Percentiles rank a stretch among this genome's conserved stretches.
Conservation (phyloP, 768 basidiomycete species). For the Rickenella mellea region DNA sequence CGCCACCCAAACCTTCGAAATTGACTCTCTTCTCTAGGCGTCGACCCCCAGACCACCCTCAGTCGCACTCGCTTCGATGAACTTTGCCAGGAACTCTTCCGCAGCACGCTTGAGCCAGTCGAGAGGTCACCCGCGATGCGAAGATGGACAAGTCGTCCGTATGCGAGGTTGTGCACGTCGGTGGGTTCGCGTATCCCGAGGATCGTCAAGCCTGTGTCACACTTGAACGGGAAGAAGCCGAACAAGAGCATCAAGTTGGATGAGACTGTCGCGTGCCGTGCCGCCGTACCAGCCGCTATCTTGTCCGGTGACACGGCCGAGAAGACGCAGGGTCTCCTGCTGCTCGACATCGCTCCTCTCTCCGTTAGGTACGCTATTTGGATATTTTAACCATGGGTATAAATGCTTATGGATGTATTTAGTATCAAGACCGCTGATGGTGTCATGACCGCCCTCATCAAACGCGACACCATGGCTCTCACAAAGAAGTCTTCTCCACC, state of each 20-base stretch:
- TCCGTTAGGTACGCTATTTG: too few relatives aligned
- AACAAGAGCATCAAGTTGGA: constrained; percentile 99
- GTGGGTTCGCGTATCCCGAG: constrained; percentile 96
- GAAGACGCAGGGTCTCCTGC: constrained; percentile 92
- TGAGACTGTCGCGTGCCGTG: constrained; percentile 97
- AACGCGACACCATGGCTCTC: constrained; percentile 30
- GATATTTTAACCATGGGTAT: too few relatives aligned
- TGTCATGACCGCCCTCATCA: constrained; percentile 32
- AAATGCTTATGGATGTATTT: too few relatives aligned
- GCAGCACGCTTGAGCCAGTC: constrained; percentile 86
- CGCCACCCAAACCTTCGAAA: constrained; percentile 93
- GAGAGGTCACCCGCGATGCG: constrained; percentile 95
- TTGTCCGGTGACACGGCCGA: constrained; percentile 97
- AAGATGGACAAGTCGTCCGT: constrained; percentile 96
- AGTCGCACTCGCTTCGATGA: constrained; percentile 98
- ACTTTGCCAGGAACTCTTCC: constrained; percentile 92
- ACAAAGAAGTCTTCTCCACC: constrained; percentile 13
- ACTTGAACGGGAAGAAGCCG: constrained; percentile 98
- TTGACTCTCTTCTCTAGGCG: constrained; percentile 94
- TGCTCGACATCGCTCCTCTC: constrained; percentile 87
- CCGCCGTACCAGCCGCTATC: constrained; percentile 96
- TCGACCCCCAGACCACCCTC: constrained; percentile 96
- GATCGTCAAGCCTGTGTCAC: constrained; percentile 94
- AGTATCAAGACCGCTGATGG: constrained; percentile 42
- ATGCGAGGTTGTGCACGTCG: constrained; percentile 95